Evolutionary conservation across 2,329 filamentous ascomycete species (phyloP), one percentile per base, ranked within the genome.

Genomic region (Aplosporella prunicola): DNA sequence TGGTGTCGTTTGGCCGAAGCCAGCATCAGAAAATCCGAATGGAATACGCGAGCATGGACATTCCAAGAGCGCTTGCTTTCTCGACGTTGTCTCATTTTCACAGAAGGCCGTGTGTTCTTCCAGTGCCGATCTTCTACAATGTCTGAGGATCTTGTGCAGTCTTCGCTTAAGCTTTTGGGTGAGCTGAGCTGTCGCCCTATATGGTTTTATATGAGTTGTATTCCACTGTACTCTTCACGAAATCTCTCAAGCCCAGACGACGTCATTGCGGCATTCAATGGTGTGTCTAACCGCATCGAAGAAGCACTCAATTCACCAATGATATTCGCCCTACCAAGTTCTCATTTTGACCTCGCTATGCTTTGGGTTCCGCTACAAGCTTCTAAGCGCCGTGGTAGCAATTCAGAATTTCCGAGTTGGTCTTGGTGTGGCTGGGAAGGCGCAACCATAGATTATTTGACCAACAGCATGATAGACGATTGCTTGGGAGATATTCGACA

Each of bases 21-120:
- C 5, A 15, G 40, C 22, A 49, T 57, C 9, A 33, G 38, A 4
- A 31, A 38, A 9, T 56, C 55, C 5, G 48, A 39, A 17, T 61
- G 60, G 55, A 58, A 57, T 37, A 49, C 47, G 1, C 49, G 61
- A 25, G 58, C 55, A 0, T 63, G 60, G 61, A 63, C 60, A 2
- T 61, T 61, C 36, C 60, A 63, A 44, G 59, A 63, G 43, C 45
- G 54, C 20, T 46, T 63, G 17, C 51, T 62, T 2, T 60, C 60
- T 0, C 37, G 48, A 5, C 47, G 60, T 6, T 56, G 55, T 27
- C 47, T 64, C 1, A 51, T 62, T 9, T 63, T 64, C 24, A 53
- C 54, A 3, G 44, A 53, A 5, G 47, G 47, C 0, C 43, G 50
- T 8, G 44, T 58, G 2, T 57, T 54, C 40, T 60, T 56, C 20